These are phyloP conservation scores for Sambucus nigra DNA, from an alignment of 129 eudicot genomes.

Conservation along the genomic window DNA sequence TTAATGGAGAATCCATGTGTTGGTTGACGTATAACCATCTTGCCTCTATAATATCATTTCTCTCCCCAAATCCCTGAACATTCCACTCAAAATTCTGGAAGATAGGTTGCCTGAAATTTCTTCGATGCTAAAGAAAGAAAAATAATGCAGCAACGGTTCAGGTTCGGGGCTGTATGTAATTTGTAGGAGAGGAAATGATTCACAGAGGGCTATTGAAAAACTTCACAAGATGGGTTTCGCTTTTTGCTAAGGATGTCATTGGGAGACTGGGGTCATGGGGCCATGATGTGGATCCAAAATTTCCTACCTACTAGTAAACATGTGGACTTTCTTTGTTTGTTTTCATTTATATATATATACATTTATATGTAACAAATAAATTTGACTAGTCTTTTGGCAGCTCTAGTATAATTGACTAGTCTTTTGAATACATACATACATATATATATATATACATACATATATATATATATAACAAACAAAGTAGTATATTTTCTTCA, in stretches of 20 bases:
- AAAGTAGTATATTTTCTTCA: too few species aligned
- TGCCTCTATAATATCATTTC: slow-evolving; percentile 78
- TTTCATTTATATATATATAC: too few species aligned
- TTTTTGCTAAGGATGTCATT: slow-evolving; percentile 80
- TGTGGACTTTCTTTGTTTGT: too few species aligned
- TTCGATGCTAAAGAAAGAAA: slow-evolving; percentile 30
- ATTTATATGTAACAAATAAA: too few species aligned
- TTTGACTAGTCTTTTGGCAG: too few species aligned
- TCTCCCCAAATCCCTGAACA: slow-evolving; percentile 74
- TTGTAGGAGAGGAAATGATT: slow-evolving; percentile 97
- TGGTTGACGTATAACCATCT: slow-evolving; percentile 81
- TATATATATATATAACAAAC: too few species aligned
- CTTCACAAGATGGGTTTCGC: slow-evolving; percentile 68
- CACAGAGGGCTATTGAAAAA: slow-evolving; percentile 72
- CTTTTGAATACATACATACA: too few species aligned
- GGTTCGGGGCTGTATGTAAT: slow-evolving; percentile 54
- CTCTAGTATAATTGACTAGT: too few species aligned
- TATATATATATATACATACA: too few species aligned
- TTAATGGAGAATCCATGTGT: slow-evolving; percentile 58
- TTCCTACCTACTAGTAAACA: slow-evolving; percentile 60
- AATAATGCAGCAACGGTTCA: slow-evolving; percentile 11
- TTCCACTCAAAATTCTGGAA: slow-evolving; percentile 67
- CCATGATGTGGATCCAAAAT: slow-evolving; percentile 62
- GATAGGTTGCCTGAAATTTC: slow-evolving; percentile 51
- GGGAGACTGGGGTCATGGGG: slow-evolving; percentile 94